Base-by-base conservation (phyloP, 257 asterid species). In the Orobanche coerulescens region DNA sequence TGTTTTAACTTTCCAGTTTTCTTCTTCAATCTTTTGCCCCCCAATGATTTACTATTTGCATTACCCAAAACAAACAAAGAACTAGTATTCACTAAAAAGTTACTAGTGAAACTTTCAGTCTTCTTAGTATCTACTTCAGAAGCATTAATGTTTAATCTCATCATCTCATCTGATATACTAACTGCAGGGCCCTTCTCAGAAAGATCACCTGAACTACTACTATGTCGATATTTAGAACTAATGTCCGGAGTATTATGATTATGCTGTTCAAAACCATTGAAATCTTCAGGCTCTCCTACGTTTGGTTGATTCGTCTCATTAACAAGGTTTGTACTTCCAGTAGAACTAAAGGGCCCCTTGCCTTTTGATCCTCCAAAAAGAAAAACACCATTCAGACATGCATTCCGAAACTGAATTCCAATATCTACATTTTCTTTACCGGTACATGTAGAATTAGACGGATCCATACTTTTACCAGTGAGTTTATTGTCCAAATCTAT, bases 91-190 rank as follows among this genome's bases (percentile, higher is more conserved):
- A 61, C 53, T 16, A 52, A n/a, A 28, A 63, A 71, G 57, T 71
- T 72, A 46, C 52, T 54, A 46, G 65, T 59, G 25, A 54, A 44
- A 30, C 15, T 64, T 51, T 47, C 58, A 22, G 69, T 39, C 70
- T 76, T 73, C 59, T 75, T 48, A 54, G 62, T 66, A 67, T 72
- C 69, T 39, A 63, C 66, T 59, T 69, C 72, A 53, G 82, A 69
- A 50, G 66, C 83, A 66, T 69, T 79, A 48, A 92, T 58, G 23
- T 77, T 80, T 68, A 86, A 72, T 57, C 72, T 69, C 74, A 73
- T 82, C 87, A 93, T 79, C 73, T 77, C 79, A 59, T 75, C 64
- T 9, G 78, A 60, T 63, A 88, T 65, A 64, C 76, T 72, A 67
- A 66, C 78, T n/a, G 67, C 62, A 64, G 76, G 72, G 72, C 44